Conservation (phyloP, 345 rosid species). For the Sisymbrium irio region DNA sequence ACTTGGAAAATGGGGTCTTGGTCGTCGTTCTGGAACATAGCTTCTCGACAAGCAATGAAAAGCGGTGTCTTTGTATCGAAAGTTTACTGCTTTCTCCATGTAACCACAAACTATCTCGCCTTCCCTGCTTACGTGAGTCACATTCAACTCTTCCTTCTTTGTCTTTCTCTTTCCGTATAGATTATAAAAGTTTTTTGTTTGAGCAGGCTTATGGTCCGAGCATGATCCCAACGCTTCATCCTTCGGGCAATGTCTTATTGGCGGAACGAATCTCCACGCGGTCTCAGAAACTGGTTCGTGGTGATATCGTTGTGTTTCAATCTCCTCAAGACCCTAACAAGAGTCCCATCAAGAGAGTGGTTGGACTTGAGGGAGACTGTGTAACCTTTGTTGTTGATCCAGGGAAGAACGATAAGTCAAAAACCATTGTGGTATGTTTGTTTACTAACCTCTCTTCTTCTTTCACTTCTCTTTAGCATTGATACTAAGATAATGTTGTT, state of each 20-base stretch:
- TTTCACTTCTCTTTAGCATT: not conserved
- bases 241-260: slow-evolving; percentile 47
- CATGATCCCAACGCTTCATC: slow-evolving; percentile 63
- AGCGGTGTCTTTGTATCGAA: slow-evolving; percentile 26
- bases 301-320: slow-evolving; percentile 61
- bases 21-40: slow-evolving; percentile 23
- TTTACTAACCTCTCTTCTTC: not conserved
- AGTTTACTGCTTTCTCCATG: slow-evolving; percentile 49
- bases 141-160: not conserved
- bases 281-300: slow-evolving; percentile 46
- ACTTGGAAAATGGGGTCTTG: slow-evolving; percentile 10
- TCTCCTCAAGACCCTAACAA: slow-evolving; percentile 58
- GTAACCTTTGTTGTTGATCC: slow-evolving; percentile 37
- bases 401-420: not conserved
- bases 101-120: slow-evolving; percentile 45
- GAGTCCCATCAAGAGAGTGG: slow-evolving; percentile 31
- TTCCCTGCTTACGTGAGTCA: slow-evolving; percentile 43
- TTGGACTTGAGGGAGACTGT: not conserved
- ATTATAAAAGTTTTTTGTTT: not conserved
- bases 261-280: slow-evolving; percentile 54
- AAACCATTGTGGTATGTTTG: not conserved
- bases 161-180: not conserved
- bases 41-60: slow-evolving; percentile 23
- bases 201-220: slow-evolving; percentile 66
- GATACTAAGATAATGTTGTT: not conserved